These are phyloP conservation scores for Globisporangium orthogonon DNA, from an alignment of 352 stramenopile genomes.

Conservation along the genomic window DNA sequence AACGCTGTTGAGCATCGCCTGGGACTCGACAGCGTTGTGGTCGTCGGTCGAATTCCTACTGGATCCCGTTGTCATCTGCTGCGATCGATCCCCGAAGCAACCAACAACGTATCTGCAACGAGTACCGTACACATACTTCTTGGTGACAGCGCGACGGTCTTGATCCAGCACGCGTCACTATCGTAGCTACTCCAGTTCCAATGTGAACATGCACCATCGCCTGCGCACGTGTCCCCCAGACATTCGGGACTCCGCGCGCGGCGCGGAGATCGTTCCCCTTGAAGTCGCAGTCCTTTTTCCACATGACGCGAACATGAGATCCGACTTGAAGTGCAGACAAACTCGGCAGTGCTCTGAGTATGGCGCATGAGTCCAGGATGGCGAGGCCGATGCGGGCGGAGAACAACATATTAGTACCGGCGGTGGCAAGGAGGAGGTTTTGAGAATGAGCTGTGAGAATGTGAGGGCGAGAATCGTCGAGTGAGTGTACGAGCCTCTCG, in stretches of 20 bases:
- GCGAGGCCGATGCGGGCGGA: neutral
- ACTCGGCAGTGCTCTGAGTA: neutral
- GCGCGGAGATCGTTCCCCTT: conserved; percentile 11
- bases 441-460: neutral
- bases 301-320: conserved; percentile 10
- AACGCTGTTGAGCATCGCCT: conserved; percentile 38
- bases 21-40: conserved; percentile 21
- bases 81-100: conserved; percentile 20
- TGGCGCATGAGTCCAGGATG: neutral
- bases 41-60: conserved; percentile 18
- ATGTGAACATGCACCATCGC: conserved; percentile 11
- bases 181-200: conserved; percentile 48
- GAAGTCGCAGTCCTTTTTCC: conserved; percentile 16
- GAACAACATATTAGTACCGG: neutral
- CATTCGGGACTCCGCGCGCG: conserved; percentile 5
- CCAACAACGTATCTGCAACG: conserved; percentile 35
- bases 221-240: conserved; percentile 14
- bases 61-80: conserved; percentile 1
- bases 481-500: too few species aligned
- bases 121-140: conserved; percentile 7
- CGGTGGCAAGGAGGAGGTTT: neutral
- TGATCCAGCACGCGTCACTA: conserved; percentile 60
- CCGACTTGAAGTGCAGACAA: too few species aligned
- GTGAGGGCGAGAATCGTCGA: neutral
- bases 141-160: conserved; percentile 15